Percentiles rank a stretch among this genome's conserved stretches.
These are phyloP conservation scores for Collybia sordida DNA, from an alignment of 768 basidiomycete genomes.

Conservation along the genomic window DNA sequence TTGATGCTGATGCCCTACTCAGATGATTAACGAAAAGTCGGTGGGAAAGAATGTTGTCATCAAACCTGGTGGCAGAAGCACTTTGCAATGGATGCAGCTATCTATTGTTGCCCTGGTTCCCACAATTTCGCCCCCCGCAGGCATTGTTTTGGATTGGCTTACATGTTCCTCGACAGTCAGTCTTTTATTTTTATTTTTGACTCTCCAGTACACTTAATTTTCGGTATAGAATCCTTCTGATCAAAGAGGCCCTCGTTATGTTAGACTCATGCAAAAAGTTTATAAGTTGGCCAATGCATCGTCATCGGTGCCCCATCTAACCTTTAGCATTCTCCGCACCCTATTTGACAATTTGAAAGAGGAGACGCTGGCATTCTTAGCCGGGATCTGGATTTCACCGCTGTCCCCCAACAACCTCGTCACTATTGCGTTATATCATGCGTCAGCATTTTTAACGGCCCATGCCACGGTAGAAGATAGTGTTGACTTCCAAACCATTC, in stretches of 20 bases:
- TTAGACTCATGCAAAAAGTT: constrained; percentile 58
- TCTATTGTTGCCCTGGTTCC: constrained; percentile 54
- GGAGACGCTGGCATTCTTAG: constrained; percentile 77
- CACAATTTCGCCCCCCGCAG: constrained; percentile 44
- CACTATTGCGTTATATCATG: constrained; percentile 69
- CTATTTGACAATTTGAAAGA: constrained; percentile 71
- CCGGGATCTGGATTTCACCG: constrained; percentile 58
- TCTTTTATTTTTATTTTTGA: not conserved
- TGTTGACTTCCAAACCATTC: constrained; percentile 78
- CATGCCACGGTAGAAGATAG: constrained; percentile 51
- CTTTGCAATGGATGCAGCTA: constrained; percentile 56
- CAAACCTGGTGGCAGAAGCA: constrained; percentile 62
- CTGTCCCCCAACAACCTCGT: constrained; percentile 31
- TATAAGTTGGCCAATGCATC: constrained; percentile 69
- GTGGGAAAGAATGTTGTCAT: constrained; percentile 49
- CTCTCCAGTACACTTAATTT: not conserved
- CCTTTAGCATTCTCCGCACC: constrained; percentile 55
- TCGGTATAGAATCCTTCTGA: constrained; percentile 8
- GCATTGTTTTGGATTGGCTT: constrained; percentile 53
- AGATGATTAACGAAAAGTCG: constrained; percentile 46
- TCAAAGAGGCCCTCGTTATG: constrained; percentile 40
- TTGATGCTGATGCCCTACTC: not conserved
- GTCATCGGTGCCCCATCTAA: constrained; percentile 44
- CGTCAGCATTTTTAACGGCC: constrained; percentile 78
- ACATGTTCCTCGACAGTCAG: constrained; percentile 16